phyloP scores from a whole-genome alignment of 805 yeast species.

The Brettanomyces custersianus region DNA sequence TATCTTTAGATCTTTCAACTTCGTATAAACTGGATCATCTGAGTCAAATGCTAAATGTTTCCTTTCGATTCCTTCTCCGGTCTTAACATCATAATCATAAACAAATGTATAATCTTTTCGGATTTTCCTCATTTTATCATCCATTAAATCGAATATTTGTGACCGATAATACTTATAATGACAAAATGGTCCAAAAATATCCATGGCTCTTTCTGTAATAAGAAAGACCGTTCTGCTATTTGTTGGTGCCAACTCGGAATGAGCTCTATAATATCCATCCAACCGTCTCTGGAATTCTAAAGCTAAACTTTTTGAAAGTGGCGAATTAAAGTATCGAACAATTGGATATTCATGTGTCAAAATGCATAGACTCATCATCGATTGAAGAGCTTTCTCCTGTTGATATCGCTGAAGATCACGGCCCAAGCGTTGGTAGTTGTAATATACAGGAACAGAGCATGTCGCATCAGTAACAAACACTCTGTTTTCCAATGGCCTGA shows the following conservation, averaged over 20 bases:
- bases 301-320: constrained; percentile 50
- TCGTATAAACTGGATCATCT: constrained; percentile 18
- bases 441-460: constrained; percentile 64
- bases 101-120: constrained; percentile 17
- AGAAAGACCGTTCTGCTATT: constrained; percentile 48
- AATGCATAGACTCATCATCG: constrained; percentile 65
- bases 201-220: constrained; percentile 77
- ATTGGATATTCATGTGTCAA: constrained; percentile 84
- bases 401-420: constrained; percentile 42
- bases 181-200: constrained; percentile 70
- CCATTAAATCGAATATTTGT: constrained; percentile 68
- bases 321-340: constrained; percentile 61
- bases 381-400: constrained; percentile 47
- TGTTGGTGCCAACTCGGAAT: constrained; percentile 56
- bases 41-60: constrained; percentile 18
- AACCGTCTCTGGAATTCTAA: constrained; percentile 57
- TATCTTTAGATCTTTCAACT: constrained; percentile 18
- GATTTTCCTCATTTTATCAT: constrained; percentile 16
- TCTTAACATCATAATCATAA: constrained; percentile 19
- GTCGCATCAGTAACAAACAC: constrained; percentile 58
- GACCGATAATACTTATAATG: constrained; percentile 93
- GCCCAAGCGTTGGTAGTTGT: constrained; percentile 54
- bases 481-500: constrained; percentile 60
- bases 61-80: constrained; percentile 19
- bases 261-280: constrained; percentile 64